Evolutionary conservation across 164 flowering plant species (phyloP).

Genomic region (Magnolia sinica): DNA sequence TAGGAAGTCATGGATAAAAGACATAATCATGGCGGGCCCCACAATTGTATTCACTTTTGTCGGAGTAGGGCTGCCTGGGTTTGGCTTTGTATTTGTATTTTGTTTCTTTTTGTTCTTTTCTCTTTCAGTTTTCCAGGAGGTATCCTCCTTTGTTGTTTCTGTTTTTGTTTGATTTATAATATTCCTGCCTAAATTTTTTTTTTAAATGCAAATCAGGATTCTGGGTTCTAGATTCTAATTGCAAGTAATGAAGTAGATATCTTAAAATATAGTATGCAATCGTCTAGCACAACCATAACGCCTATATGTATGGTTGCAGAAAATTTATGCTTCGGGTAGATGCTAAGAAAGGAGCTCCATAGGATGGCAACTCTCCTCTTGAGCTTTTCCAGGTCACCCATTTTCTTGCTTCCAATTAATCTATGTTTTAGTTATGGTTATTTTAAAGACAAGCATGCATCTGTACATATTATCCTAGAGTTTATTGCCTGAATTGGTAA

Average conservation of each 20-base stretch:
- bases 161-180: too few relatives aligned
- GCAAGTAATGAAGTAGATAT: not conserved
- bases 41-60: too few relatives aligned
- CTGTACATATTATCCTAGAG: not conserved
- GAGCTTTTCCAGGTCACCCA: conserved; percentile 80
- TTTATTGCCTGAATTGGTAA: not conserved
- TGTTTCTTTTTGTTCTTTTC: too few relatives aligned
- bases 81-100: too few relatives aligned
- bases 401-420: not conserved
- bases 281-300: not conserved
- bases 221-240: not conserved
- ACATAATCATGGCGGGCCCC: too few relatives aligned
- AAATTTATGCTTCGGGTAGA: conserved; percentile 95
- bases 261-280: not conserved
- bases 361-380: conserved; percentile 85
- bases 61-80: too few relatives aligned
- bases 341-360: conserved; percentile 96
- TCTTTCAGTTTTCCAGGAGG: too few relatives aligned
- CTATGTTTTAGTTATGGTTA: not conserved
- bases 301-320: conserved; percentile 42
- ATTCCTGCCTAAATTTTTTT: too few relatives aligned
- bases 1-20: too few relatives aligned
- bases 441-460: not conserved
- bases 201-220: not conserved
- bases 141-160: too few relatives aligned